These are phyloP conservation scores for Passalora sequoiae DNA, from an alignment of 2,329 filamentous ascomycete species.

Conservation along the genomic window DNA sequence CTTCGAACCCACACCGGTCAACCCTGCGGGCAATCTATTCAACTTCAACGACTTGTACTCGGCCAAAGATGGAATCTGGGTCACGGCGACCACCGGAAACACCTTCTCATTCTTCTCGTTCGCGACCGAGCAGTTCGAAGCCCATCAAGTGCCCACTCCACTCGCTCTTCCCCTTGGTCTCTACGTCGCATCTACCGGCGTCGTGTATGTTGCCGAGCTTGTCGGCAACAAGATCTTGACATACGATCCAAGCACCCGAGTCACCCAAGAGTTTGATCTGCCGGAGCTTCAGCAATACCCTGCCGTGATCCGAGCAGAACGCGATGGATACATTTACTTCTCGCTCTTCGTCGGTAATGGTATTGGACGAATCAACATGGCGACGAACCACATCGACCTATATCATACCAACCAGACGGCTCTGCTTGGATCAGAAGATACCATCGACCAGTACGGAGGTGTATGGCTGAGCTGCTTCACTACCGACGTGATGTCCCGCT, in stretches of 20 bases:
- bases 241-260: slow-evolving; percentile 12
- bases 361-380: slow-evolving; percentile 19
- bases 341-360: slow-evolving; percentile 18
- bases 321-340: slow-evolving; percentile 20
- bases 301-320: slow-evolving; percentile 18
- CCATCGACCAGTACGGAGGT: slow-evolving; percentile 19
- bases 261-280: slow-evolving; percentile 15
- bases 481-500: slow-evolving; percentile 12
- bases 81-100: slow-evolving; percentile 23
- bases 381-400: slow-evolving; percentile 18
- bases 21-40: slow-evolving; percentile 21
- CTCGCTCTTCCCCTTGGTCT: slow-evolving; percentile 18
- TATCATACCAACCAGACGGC: slow-evolving; percentile 16
- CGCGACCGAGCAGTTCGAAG: slow-evolving; percentile 15
- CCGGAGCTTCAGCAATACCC: slow-evolving; percentile 15
- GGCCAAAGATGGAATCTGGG: slow-evolving; percentile 19
- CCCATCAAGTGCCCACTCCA: slow-evolving; percentile 19
- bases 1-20: slow-evolving; percentile 19
- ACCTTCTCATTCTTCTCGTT: slow-evolving; percentile 19
- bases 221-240: slow-evolving; percentile 20
- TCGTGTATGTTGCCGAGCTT: slow-evolving; percentile 18
- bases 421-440: slow-evolving; percentile 19
- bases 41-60: slow-evolving; percentile 24
- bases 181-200: slow-evolving; percentile 14
- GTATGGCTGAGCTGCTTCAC: slow-evolving; percentile 20